Percentiles rank a stretch among this genome's conserved stretches.
These are phyloP conservation scores for Aspergillus avenaceus DNA, from an alignment of 495 filamentous ascomycete species.

Conservation along the genomic window DNA sequence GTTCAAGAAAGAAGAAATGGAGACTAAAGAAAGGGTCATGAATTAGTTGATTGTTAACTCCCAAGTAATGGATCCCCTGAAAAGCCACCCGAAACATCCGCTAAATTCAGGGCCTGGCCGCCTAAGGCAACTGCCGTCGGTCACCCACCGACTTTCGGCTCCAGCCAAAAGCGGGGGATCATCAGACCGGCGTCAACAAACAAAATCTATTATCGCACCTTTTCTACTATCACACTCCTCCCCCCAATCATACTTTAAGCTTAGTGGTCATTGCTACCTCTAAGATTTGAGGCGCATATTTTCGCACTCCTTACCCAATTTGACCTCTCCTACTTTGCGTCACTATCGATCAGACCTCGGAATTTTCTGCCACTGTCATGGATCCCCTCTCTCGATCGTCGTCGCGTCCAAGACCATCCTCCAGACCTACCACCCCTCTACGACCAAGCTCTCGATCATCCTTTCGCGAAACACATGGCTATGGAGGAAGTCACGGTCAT, in stretches of 20 bases:
- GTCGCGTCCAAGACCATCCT: slow-evolving; percentile 46
- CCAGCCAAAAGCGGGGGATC: slow-evolving; percentile 12
- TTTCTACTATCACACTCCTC: background rate
- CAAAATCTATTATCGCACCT: background rate
- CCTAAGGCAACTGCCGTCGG: background rate
- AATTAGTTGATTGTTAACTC: background rate
- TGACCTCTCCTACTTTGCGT: background rate
- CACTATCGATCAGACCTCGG: slow-evolving; percentile 4
- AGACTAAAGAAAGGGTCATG: slow-evolving; percentile 5
- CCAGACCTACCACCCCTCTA: slow-evolving; percentile 88
- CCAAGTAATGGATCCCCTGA: background rate
- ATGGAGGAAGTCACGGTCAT: slow-evolving; percentile 38
- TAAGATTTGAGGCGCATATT: background rate
- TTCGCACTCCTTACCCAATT: slow-evolving; percentile 7
- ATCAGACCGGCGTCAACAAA: slow-evolving; percentile 1
- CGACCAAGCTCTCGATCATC: slow-evolving; percentile 88
- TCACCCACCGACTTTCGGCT: background rate
- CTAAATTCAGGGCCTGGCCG: background rate
- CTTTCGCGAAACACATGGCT: slow-evolving; percentile 65
- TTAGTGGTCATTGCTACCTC: background rate
- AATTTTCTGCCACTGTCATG: slow-evolving; percentile 19
- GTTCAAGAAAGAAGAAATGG: slow-evolving; percentile 4
- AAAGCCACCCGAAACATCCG: background rate
- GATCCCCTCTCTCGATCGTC: slow-evolving; percentile 33
- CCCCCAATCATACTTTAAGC: background rate